These are phyloP conservation scores for Hyphopichia buzzinii DNA, from an alignment of 1,139 yeast species.

Conservation along the genomic window DNA sequence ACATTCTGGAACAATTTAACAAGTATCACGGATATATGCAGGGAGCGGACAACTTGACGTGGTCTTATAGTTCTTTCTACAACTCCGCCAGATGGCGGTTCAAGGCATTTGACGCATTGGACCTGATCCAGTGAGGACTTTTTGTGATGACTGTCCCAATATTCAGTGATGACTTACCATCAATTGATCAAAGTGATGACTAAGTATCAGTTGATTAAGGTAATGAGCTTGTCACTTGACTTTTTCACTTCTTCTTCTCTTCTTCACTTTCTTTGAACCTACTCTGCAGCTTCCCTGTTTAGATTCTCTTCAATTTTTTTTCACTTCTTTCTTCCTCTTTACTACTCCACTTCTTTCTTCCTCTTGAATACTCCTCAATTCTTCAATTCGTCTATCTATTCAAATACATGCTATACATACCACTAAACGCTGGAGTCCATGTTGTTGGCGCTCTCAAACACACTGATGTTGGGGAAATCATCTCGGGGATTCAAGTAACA, in stretches of 20 bases:
- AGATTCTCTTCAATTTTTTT: background rate
- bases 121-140: no score
- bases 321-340: background rate
- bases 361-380: background rate
- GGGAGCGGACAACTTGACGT: conserved; percentile 85
- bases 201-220: background rate
- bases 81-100: conserved; percentile 65
- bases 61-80: conserved; percentile 88
- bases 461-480: conserved; percentile 41
- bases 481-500: conserved; percentile 37
- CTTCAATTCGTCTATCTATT: no score
- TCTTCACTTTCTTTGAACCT: background rate
- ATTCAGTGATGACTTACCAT: no score
- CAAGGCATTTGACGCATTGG: conserved; percentile 20
- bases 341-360: background rate
- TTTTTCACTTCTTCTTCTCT: background rate
- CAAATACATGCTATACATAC: no score
- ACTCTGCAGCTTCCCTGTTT: background rate
- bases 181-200: no score
- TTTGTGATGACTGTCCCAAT: no score
- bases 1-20: conserved; percentile 87
- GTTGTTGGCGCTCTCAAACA: conserved; percentile 52
- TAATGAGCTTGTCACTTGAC: background rate
- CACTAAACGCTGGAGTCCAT: conserved; percentile 1
- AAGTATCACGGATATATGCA: conserved; percentile 77